Evolutionary conservation across 1,284 basidiomycete species (phyloP).

Genomic region (Cutaneotrichosporon mucoides): DNA sequence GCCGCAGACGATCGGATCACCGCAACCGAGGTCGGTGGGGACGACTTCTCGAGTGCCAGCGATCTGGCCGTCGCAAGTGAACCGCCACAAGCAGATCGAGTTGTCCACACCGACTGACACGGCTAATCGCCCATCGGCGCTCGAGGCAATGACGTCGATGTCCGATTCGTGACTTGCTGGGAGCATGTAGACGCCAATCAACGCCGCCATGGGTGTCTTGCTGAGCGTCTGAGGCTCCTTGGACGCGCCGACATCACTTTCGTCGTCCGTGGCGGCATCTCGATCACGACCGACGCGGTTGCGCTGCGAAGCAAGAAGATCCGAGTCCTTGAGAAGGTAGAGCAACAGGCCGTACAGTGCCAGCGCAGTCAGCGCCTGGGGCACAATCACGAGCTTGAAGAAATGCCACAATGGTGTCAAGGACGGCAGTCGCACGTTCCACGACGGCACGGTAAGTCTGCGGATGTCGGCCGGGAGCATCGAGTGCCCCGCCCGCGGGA

Average conservation of each 20-base stretch:
- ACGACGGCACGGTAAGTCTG: constrained; percentile 30
- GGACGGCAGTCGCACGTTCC: constrained; percentile 42
- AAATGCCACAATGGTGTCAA: constrained; percentile 61
- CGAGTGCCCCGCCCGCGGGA: constrained; percentile 49
- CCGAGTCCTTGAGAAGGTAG: constrained; percentile 88
- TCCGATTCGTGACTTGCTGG: constrained; percentile 73
- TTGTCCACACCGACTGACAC: constrained; percentile 72
- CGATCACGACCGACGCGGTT: constrained; percentile 49
- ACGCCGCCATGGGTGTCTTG: not conserved
- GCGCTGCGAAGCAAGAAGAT: constrained; percentile 80
- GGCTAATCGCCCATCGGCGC: constrained; percentile 60
- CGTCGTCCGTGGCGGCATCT: constrained; percentile 18
- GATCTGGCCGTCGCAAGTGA: constrained; percentile 14
- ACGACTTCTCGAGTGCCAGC: constrained; percentile 33
- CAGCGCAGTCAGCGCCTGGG: constrained; percentile 72
- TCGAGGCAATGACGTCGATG: constrained; percentile 71
- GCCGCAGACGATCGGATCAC: constrained; percentile 26
- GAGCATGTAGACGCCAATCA: constrained; percentile 59
- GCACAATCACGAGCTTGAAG: constrained; percentile 75
- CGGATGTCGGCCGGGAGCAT: constrained; percentile 41
- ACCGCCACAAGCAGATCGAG: constrained; percentile 40
- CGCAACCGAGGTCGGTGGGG: constrained; percentile 8
- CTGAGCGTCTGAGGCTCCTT: not conserved
- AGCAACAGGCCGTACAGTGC: constrained; percentile 72
- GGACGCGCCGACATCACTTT: constrained; percentile 6